Percentiles rank a stretch among this genome's conserved stretches.
These are phyloP conservation scores for Ustilago hordei DNA, from an alignment of 1,284 basidiomycete genomes.

Conservation along the genomic window DNA sequence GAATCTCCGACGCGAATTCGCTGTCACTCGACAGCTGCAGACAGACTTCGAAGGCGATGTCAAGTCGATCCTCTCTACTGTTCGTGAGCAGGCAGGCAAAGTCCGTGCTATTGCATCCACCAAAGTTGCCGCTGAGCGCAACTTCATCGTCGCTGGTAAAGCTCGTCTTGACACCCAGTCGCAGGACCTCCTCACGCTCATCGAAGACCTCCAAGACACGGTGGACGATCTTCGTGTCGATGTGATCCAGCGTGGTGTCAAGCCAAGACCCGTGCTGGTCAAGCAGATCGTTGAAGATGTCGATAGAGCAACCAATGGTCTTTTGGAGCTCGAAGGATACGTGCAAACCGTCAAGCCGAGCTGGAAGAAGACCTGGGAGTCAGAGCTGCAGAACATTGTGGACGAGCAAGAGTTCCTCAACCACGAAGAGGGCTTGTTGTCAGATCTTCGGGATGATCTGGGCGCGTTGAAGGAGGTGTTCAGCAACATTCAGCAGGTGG, in stretches of 20 bases:
- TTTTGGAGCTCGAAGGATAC: slow-evolving; percentile 84
- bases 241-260: slow-evolving; percentile 87
- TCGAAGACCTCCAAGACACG: slow-evolving; percentile 92
- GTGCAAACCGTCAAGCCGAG: slow-evolving; percentile 90
- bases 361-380: slow-evolving; percentile 99
- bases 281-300: slow-evolving; percentile 82
- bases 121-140: slow-evolving; percentile 85
- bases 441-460: slow-evolving; percentile 65
- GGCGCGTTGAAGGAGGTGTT: slow-evolving; percentile 65
- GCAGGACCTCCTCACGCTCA: slow-evolving; percentile 88
- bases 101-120: slow-evolving; percentile 80
- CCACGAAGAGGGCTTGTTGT: slow-evolving; percentile 66
- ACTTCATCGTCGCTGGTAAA: slow-evolving; percentile 91
- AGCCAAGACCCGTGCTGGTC: slow-evolving; percentile 81
- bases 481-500: slow-evolving; percentile 67
- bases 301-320: slow-evolving; percentile 77
- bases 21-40: slow-evolving; percentile 92
- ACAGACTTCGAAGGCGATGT: slow-evolving; percentile 91
- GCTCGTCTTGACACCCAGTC: slow-evolving; percentile 86
- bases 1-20: slow-evolving; percentile 89
- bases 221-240: slow-evolving; percentile 92
- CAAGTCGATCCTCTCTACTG: slow-evolving; percentile 81
- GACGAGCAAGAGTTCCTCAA: slow-evolving; percentile 94
- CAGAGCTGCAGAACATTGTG: slow-evolving; percentile 93
- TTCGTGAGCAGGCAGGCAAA: slow-evolving; percentile 84